Conservation (phyloP, 2,329 filamentous ascomycete species). For the Trichoderma sp. region DNA sequence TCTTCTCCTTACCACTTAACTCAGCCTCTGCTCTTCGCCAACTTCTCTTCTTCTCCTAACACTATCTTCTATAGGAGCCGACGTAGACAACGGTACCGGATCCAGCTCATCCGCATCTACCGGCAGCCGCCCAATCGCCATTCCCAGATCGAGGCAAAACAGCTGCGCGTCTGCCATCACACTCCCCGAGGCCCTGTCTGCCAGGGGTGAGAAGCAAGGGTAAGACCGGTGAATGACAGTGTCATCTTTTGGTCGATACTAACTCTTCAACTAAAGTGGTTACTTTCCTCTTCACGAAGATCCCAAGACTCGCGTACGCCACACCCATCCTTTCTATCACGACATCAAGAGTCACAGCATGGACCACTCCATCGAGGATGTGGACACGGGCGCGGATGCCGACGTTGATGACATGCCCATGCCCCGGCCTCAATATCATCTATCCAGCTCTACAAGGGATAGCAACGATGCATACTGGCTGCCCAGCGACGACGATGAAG, state of each 20-base stretch:
- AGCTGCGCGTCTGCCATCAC: constrained; percentile 45
- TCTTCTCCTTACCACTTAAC: constrained; percentile 19
- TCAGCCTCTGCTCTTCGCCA: background rate
- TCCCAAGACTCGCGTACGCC: constrained; percentile 47
- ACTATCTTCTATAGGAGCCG: background rate
- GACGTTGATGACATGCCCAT: constrained; percentile 1
- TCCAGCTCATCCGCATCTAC: constrained; percentile 21
- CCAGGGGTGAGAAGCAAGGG: constrained; percentile 60
- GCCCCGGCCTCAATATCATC: background rate
- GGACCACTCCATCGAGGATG: background rate
- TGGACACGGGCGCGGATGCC: background rate
- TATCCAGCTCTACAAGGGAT: background rate
- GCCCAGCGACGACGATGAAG: constrained; percentile 2
- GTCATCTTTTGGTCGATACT: background rate
- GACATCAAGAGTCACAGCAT: background rate
- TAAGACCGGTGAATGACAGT: constrained; percentile 38
- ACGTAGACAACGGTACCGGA: background rate
- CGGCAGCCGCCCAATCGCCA: constrained; percentile 53
- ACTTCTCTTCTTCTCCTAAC: constrained; percentile 20
- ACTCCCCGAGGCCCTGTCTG: constrained; percentile 54
- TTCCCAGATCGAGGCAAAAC: constrained; percentile 46
- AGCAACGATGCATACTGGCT: background rate
- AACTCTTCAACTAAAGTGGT: constrained; percentile 43
- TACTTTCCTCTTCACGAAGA: constrained; percentile 65
- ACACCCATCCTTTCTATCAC: constrained; percentile 53